Conservation (phyloP, 768 basidiomycete genomes). For the Podaxis mareebaensis region DNA sequence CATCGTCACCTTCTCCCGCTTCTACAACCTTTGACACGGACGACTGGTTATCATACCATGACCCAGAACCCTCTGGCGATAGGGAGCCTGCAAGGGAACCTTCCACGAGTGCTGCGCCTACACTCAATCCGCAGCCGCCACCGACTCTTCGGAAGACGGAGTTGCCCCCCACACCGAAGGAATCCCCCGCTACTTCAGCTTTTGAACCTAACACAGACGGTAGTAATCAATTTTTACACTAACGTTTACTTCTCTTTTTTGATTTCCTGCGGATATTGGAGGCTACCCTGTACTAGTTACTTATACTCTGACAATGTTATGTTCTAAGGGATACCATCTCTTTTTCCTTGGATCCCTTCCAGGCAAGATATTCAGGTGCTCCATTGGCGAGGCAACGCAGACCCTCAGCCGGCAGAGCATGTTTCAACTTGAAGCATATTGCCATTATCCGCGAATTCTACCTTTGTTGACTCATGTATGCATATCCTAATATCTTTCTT, state of each 20-base stretch:
- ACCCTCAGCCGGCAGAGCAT: no score
- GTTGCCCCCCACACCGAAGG: slow-evolving; percentile 11
- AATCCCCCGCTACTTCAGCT: slow-evolving; percentile 1
- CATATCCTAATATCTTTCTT: no score
- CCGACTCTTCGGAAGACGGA: neutral
- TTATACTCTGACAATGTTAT: no score
- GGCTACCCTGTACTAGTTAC: neutral
- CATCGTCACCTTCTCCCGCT: slow-evolving; percentile 29
- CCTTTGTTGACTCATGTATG: no score
- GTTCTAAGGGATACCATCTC: no score
- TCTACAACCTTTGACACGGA: slow-evolving; percentile 28
- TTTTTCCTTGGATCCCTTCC: no score
- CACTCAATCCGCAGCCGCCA: neutral
- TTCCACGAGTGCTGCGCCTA: neutral
- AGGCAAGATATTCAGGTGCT: no score
- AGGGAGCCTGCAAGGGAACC: neutral
- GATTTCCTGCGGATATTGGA: neutral
- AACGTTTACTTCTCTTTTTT: neutral
- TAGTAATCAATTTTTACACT: neutral
- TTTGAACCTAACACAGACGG: neutral
- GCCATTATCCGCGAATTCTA: no score
- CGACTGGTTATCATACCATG: slow-evolving; percentile 14
- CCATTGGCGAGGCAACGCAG: no score
- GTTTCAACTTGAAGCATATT: no score
- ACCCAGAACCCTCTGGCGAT: neutral